A percentile compares a stretch with the other conserved stretches of the same genome.
Conservation (phyloP, 1,284 basidiomycete species). For the Veloporphyrellus conicus region DNA sequence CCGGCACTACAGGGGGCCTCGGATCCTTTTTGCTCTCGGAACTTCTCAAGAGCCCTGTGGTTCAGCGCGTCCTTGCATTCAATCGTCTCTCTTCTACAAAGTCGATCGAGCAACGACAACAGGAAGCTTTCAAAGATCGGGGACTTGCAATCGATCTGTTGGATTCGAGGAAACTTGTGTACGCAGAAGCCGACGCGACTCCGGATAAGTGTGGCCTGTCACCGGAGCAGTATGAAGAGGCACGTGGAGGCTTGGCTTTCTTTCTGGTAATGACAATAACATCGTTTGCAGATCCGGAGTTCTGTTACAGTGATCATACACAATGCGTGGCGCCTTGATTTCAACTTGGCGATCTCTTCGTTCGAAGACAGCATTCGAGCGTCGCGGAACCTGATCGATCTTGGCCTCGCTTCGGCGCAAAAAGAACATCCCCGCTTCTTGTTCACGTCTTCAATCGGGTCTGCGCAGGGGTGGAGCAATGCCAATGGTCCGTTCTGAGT, state of each 20-base stretch:
- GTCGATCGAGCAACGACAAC: constrained; percentile 19
- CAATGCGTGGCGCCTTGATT: constrained; percentile 30
- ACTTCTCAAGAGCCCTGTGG: constrained; percentile 20
- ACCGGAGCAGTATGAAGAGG: constrained; percentile 16
- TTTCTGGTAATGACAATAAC: background rate
- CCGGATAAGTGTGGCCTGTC: constrained; percentile 20
- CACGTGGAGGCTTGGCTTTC: no score
- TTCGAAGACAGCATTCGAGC: constrained; percentile 23
- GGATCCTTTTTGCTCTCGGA: constrained; percentile 32
- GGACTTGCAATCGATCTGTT: constrained; percentile 15
- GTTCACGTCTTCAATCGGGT: constrained; percentile 33
- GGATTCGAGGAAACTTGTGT: constrained; percentile 20
- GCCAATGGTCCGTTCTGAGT: constrained; percentile 32
- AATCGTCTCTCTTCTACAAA: constrained; percentile 25
- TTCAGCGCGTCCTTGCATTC: constrained; percentile 28
- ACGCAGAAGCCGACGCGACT: constrained; percentile 25
- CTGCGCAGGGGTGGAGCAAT: constrained; percentile 35
- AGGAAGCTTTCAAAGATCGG: constrained; percentile 17
- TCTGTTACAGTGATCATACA: constrained; percentile 28
- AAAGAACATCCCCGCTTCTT: constrained; percentile 27
- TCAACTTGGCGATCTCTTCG: constrained; percentile 23
- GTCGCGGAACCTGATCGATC: constrained; percentile 24
- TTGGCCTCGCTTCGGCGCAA: constrained; percentile 10
- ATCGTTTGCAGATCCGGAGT: constrained; percentile 8
- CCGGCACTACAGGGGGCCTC: constrained; percentile 35